Conservation (phyloP, 805 yeast genomes). For the Wickerhamomyces pijperi region DNA sequence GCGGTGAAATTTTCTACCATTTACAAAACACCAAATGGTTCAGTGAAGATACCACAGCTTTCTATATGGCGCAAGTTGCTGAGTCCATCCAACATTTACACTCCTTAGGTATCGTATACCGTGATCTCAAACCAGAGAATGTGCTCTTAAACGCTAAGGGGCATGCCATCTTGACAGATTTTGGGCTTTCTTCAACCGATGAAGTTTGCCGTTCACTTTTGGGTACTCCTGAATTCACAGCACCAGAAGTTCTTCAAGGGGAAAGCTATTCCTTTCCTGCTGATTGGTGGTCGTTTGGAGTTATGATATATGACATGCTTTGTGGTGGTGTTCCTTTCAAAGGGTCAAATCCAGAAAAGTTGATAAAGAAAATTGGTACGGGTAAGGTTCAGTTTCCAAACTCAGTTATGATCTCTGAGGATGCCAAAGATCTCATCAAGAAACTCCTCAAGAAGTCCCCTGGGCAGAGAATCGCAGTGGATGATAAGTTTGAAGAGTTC, state of each 20-base stretch:
- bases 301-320: slow-evolving; percentile 65
- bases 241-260: slow-evolving; percentile 83
- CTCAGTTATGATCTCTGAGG: slow-evolving; percentile 47
- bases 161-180: slow-evolving; percentile 75
- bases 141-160: slow-evolving; percentile 71
- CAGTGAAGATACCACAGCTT: slow-evolving; percentile 59
- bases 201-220: slow-evolving; percentile 28
- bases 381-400: slow-evolving; percentile 55
- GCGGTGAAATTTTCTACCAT: slow-evolving; percentile 66
- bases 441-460: slow-evolving; percentile 63
- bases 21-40: slow-evolving; percentile 29
- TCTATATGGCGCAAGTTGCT: slow-evolving; percentile 72
- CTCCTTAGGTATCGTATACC: slow-evolving; percentile 68
- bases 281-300: slow-evolving; percentile 91
- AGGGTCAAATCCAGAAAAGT: slow-evolving; percentile 59
- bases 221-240: slow-evolving; percentile 43
- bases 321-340: slow-evolving; percentile 80
- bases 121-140: slow-evolving; percentile 86
- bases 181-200: slow-evolving; percentile 50
- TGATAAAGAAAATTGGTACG: slow-evolving; percentile 56
- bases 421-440: slow-evolving; percentile 62
- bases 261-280: slow-evolving; percentile 66
- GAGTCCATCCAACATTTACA: slow-evolving; percentile 71
- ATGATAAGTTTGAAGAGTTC: slow-evolving; percentile 27
- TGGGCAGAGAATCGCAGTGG: slow-evolving; percentile 50